phyloP scores from a whole-genome alignment of 2,329 filamentous ascomycete species.

The Hypoxylon sp. region DNA sequence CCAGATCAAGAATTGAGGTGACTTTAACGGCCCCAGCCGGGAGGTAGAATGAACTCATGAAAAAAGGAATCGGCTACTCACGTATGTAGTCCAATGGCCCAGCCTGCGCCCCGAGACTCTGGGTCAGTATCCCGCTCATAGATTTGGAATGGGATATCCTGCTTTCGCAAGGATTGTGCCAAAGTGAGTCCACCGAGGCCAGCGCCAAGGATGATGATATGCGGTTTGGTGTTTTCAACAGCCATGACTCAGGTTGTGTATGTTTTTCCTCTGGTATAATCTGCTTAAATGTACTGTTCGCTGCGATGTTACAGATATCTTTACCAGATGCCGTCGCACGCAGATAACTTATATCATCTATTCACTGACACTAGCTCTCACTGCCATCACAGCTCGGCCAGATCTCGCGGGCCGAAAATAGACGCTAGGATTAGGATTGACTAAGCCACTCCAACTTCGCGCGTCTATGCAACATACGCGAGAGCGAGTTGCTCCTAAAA shows the following conservation, averaged over 20 bases:
- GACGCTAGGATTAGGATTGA: background rate
- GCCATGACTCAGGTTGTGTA: constrained; percentile 2
- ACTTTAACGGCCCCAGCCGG: background rate
- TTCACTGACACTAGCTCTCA: background rate
- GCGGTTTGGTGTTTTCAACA: constrained; percentile 13
- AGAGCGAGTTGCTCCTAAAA: background rate
- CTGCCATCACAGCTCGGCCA: background rate
- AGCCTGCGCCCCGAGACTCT: constrained; percentile 26
- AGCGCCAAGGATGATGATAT: constrained; percentile 31
- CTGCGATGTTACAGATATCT: background rate
- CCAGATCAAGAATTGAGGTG: no score
- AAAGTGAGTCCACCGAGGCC: constrained; percentile 34
- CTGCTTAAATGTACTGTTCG: background rate
- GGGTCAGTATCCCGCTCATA: constrained; percentile 29
- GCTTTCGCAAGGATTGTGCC: constrained; percentile 33
- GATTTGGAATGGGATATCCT: constrained; percentile 30
- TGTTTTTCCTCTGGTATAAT: background rate
- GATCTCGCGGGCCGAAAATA: background rate
- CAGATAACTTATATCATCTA: background rate
- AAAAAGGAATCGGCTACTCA: constrained; percentile 3
- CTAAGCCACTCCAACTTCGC: background rate
- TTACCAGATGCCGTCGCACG: background rate
- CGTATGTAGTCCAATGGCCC: constrained; percentile 35
- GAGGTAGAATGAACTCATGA: background rate
- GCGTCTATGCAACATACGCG: background rate